Conservation (phyloP, 2,329 filamentous ascomycete genomes). For the Pseudopyricularia cyperi region DNA sequence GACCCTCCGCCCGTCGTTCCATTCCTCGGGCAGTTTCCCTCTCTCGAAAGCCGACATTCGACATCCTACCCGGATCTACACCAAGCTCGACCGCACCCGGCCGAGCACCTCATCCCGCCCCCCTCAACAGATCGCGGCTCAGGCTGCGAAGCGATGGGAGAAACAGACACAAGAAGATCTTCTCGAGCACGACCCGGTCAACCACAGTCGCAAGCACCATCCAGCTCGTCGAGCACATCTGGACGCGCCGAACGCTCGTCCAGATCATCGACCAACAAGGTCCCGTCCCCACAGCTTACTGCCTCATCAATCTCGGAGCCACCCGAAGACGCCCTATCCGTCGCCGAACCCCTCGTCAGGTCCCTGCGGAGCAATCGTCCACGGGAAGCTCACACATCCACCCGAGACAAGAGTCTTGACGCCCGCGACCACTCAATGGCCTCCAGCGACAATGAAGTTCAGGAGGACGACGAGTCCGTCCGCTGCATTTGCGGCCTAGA, state of each 20-base stretch:
- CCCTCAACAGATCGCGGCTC: slow-evolving; percentile 16
- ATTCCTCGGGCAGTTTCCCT: slow-evolving; percentile 12
- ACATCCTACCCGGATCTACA: not conserved
- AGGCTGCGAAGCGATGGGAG: slow-evolving; percentile 41
- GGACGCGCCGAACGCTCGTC: slow-evolving; percentile 63
- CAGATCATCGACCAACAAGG: slow-evolving; percentile 57
- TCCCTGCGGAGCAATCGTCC: slow-evolving; percentile 63
- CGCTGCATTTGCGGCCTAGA: slow-evolving; percentile 89
- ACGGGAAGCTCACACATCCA: slow-evolving; percentile 39
- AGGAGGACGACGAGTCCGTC: slow-evolving; percentile 86
- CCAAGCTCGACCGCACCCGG: not conserved
- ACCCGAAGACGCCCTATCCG: slow-evolving; percentile 43
- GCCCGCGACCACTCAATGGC: slow-evolving; percentile 32
- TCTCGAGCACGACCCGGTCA: slow-evolving; percentile 77
- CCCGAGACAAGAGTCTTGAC: slow-evolving; percentile 27
- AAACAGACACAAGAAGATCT: slow-evolving; percentile 67
- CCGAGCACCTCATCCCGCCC: slow-evolving; percentile 13
- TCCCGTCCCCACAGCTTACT: slow-evolving; percentile 57
- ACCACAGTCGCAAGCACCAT: slow-evolving; percentile 64
- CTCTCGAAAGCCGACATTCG: not conserved
- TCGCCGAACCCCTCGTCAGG: slow-evolving; percentile 55
- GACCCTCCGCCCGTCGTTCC: not conserved
- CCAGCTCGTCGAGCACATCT: slow-evolving; percentile 62
- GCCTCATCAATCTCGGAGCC: slow-evolving; percentile 60
- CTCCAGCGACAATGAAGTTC: slow-evolving; percentile 57